Conservation (phyloP, 495 filamentous ascomycete species). For the Opeltia flavorubescens region DNA sequence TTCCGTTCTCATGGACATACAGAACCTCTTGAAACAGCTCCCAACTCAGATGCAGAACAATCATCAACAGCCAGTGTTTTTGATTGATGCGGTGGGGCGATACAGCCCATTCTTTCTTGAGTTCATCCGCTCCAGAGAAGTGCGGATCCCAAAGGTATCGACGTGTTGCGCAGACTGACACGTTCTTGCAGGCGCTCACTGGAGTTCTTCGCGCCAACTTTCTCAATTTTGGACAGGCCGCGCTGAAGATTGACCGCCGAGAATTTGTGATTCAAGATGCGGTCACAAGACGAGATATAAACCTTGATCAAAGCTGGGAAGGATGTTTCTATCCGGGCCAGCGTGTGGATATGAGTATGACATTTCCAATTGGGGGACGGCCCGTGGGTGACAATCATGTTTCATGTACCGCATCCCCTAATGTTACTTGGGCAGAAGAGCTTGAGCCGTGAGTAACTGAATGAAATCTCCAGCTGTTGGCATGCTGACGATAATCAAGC, state of each 20-base stretch:
- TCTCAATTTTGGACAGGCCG: constrained; percentile 8
- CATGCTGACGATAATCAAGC: too few species aligned
- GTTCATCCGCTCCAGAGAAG: constrained; percentile 17
- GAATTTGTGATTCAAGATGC: constrained; percentile 19
- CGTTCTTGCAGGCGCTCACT: too few species aligned
- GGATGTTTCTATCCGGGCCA: constrained; percentile 16
- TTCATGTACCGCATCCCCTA: too few species aligned
- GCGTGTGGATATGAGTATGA: constrained; percentile 20
- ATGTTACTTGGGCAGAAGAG: too few species aligned
- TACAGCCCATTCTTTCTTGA: constrained; percentile 18
- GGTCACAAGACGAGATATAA: constrained; percentile 10
- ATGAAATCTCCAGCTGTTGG: too few species aligned
- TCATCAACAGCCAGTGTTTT: constrained; percentile 21
- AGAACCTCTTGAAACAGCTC: constrained; percentile 13
- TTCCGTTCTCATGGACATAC: constrained; percentile 16
- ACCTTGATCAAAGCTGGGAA: constrained; percentile 14
- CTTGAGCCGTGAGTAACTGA: too few species aligned
- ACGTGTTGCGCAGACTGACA: too few species aligned
- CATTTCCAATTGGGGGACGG: too few species aligned
- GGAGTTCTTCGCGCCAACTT: constrained; percentile 13
- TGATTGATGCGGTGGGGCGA: constrained; percentile 18
- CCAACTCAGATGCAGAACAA: constrained; percentile 19
- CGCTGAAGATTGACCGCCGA: constrained; percentile 9
- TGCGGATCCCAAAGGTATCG: too few species aligned
- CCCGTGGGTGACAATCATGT: too few species aligned